A percentile compares a stretch with the other conserved stretches of the same genome.
Conservation (phyloP, 2,329 filamentous ascomycete genomes). For the Pseudopyricularia cyperi region DNA sequence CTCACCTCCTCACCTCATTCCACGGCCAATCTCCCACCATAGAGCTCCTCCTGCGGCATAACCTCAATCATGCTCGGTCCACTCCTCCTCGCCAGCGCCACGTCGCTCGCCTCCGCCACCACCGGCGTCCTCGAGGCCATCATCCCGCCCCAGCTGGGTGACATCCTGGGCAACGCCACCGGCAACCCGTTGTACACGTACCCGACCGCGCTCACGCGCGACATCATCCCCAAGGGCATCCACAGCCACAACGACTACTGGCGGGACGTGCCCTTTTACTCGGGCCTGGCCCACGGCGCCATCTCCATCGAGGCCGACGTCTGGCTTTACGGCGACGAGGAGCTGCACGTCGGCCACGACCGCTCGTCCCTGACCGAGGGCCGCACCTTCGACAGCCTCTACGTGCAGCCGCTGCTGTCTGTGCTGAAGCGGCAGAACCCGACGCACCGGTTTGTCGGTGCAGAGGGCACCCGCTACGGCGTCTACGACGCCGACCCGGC, state of each 20-base stretch:
- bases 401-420: slow-evolving; percentile 46
- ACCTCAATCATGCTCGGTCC: neutral
- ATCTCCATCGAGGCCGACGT: slow-evolving; percentile 58
- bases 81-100: neutral
- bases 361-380: slow-evolving; percentile 34
- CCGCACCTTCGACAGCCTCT: slow-evolving; percentile 45
- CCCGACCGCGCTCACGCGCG: slow-evolving; percentile 37
- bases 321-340: slow-evolving; percentile 44
- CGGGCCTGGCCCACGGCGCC: slow-evolving; percentile 46
- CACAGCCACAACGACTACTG: slow-evolving; percentile 64
- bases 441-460: slow-evolving; percentile 27
- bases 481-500: slow-evolving; percentile 37
- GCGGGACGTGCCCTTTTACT: slow-evolving; percentile 48
- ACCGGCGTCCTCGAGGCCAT: slow-evolving; percentile 7
- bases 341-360: slow-evolving; percentile 43
- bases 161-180: slow-evolving; percentile 11
- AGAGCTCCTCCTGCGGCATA: neutral
- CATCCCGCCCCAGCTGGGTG: slow-evolving; percentile 4
- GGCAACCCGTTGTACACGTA: slow-evolving; percentile 28
- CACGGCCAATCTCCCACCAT: neutral
- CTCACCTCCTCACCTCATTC: neutral
- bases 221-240: slow-evolving; percentile 40
- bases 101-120: neutral
- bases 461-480: slow-evolving; percentile 26
- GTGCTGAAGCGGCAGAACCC: slow-evolving; percentile 41